Evolutionary conservation across 805 yeast species (phyloP), one percentile per base, ranked within the genome.

Genomic region (Candida pseudofarinosa): DNA sequence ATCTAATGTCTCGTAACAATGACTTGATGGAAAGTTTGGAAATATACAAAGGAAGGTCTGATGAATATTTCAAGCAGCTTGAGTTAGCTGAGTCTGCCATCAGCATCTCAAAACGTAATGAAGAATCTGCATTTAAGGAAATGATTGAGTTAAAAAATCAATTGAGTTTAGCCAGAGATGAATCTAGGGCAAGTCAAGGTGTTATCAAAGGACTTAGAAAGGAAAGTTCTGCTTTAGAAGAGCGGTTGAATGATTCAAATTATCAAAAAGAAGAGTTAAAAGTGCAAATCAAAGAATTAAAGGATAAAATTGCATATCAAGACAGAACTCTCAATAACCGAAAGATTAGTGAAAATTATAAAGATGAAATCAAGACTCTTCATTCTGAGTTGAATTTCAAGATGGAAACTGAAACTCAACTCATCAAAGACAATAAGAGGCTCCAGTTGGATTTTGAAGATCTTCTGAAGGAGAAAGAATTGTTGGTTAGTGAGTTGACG

Each of bases 51-150:
- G 62, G 70, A 14, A 76, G 95, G 47, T 80, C 95, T 28, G 90
- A 86, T 30, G 85, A 82, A 47, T 85, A 87, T 57, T 79, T 75
- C 51, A 71, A 73, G 44, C 85, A 86, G 53, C 68, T 89, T 19
- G 95, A 88, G 53, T 75, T 78, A 39, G 90, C 93, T 2, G 96
- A 90, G 56, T 72, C 81, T 38, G 85, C 87, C 4, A 78, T 85
- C 1, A 69, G 75, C 40, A 74, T 80, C 36, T 79, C 88, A 6
- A 72, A 77, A 50, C 68, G 86, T 51, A 79, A 81, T 10, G 90
- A 84, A 55, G 73, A 73, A 41, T 54, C 67, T 31, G 70, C 83
- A 3, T 64, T 61, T 38, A 66, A 67, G 37, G 88, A 87, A 46
- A 62, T 79, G 40, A 56, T 61, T 15, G 86, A 59, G 13, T 44